A percentile compares a stretch with the other conserved stretches of the same genome.
Conservation (phyloP, 495 filamentous ascomycete genomes). For the Penicillium salamii region DNA sequence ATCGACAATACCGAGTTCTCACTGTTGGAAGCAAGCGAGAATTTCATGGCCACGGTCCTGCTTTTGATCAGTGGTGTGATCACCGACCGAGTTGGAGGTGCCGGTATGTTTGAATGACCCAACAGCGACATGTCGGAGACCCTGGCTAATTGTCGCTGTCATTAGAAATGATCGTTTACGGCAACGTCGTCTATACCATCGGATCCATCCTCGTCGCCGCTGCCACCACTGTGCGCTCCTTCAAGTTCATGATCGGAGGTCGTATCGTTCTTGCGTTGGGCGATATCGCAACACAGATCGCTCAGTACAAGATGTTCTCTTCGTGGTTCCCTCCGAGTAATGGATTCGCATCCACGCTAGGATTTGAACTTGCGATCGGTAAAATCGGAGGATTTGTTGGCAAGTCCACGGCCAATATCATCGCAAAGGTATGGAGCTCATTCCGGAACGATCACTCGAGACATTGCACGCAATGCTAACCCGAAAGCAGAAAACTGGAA, state of each 20-base stretch:
- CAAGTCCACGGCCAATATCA: slow-evolving; percentile 37
- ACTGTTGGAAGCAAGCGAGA: slow-evolving; percentile 43
- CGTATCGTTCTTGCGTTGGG: slow-evolving; percentile 40
- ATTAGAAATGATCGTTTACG: slow-evolving; percentile 44
- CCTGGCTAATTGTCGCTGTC: not conserved
- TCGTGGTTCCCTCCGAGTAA: slow-evolving; percentile 47
- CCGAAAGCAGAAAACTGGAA: slow-evolving; percentile 32
- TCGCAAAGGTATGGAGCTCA: slow-evolving; percentile 23
- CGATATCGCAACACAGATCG: slow-evolving; percentile 46
- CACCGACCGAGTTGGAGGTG: slow-evolving; percentile 45
- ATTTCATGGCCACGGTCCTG: slow-evolving; percentile 46
- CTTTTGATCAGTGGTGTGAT: slow-evolving; percentile 41
- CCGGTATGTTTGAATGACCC: slow-evolving; percentile 29
- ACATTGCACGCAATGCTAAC: not conserved
- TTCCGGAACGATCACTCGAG: not conserved
- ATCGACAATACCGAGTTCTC: slow-evolving; percentile 44
- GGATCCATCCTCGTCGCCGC: slow-evolving; percentile 46
- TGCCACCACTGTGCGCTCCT: slow-evolving; percentile 38
- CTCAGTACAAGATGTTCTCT: slow-evolving; percentile 50
- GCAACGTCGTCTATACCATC: slow-evolving; percentile 43
- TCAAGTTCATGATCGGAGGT: slow-evolving; percentile 45
- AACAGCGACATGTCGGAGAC: too few species aligned
- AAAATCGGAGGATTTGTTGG: slow-evolving; percentile 40
- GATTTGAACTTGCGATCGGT: slow-evolving; percentile 41
- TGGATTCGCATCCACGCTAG: slow-evolving; percentile 45